Evolutionary conservation across 306 rosid genomes (phyloP).

Genomic region (Gynostemma pentaphyllum): DNA sequence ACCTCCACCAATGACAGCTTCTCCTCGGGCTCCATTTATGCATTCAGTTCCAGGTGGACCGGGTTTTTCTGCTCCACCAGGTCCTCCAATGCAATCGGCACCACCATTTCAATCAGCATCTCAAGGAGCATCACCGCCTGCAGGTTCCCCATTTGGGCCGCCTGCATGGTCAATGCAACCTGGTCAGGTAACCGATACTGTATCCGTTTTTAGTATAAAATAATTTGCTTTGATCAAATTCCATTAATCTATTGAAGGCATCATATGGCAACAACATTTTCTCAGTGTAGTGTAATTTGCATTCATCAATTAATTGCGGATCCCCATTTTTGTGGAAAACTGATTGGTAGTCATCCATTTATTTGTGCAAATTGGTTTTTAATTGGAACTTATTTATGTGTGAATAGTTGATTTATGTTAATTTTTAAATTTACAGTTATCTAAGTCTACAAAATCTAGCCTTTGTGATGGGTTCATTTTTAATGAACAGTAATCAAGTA

Average conservation of each 20-base stretch:
- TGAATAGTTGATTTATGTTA: neutral
- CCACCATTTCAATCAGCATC: conserved; percentile 42
- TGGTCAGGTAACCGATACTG: conserved; percentile 47
- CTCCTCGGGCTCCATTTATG: conserved; percentile 26
- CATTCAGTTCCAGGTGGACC: conserved; percentile 19
- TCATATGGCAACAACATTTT: neutral
- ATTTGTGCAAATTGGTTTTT: neutral
- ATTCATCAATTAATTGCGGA: neutral
- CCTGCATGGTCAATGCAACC: conserved; percentile 68
- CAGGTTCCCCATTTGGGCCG: conserved; percentile 45
- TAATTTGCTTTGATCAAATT: neutral
- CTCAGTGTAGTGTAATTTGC: neutral
- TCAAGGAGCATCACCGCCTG: conserved; percentile 43
- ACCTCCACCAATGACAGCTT: conserved; percentile 31
- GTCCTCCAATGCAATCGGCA: conserved; percentile 40
- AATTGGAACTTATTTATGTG: neutral
- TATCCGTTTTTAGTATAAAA: neutral
- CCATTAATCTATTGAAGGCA: neutral
- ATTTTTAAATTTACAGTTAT: neutral
- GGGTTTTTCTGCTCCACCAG: conserved; percentile 30
- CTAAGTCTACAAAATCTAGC: neutral
- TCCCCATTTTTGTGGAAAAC: too few species aligned
- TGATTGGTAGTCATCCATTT: neutral
- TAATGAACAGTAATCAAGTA: neutral
- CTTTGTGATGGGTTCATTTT: neutral